Percentiles rank a stretch among this genome's conserved stretches.
These are phyloP conservation scores for Cutaneotrichosporon sp. DNA, from an alignment of 1,284 basidiomycete genomes.

Conservation along the genomic window DNA sequence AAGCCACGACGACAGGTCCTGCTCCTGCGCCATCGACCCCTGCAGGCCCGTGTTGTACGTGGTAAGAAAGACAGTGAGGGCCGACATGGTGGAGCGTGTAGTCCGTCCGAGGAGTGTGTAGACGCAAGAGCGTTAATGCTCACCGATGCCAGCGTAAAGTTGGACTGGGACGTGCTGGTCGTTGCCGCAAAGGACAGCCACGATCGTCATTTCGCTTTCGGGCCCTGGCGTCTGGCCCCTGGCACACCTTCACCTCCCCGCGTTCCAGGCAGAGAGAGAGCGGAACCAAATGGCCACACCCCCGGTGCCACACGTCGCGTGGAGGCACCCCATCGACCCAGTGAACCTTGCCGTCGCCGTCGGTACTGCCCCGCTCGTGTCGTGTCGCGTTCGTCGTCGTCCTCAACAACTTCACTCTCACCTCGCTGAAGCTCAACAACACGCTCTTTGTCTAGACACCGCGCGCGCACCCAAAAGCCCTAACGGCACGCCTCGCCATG, in stretches of 20 bases:
- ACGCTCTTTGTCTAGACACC: too few relatives aligned
- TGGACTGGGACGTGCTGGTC: too few relatives aligned
- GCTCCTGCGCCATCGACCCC: constrained; percentile 42
- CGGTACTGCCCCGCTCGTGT: neutral
- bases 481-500: constrained; percentile 19
- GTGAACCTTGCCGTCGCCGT: neutral
- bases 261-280: neutral
- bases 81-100: constrained; percentile 18
- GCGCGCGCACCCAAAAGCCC: too few relatives aligned
- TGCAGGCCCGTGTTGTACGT: constrained; percentile 48
- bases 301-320: neutral
- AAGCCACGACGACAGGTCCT: constrained; percentile 47
- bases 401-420: neutral
- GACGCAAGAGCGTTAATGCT: too few relatives aligned
- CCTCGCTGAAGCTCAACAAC: neutral
- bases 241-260: too few relatives aligned
- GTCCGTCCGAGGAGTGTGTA: too few relatives aligned
- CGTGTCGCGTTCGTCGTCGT: neutral
- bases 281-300: neutral
- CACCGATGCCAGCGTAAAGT: too few relatives aligned
- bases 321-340: neutral
- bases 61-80: constrained; percentile 46
- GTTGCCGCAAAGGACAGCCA: too few relatives aligned
- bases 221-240: too few relatives aligned
- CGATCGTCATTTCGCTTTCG: too few relatives aligned